Evolutionary conservation across 371 early-diverging fungal species (phyloP), one percentile per base, ranked within the genome.

Genomic region (Blastocladiella emersonii): DNA sequence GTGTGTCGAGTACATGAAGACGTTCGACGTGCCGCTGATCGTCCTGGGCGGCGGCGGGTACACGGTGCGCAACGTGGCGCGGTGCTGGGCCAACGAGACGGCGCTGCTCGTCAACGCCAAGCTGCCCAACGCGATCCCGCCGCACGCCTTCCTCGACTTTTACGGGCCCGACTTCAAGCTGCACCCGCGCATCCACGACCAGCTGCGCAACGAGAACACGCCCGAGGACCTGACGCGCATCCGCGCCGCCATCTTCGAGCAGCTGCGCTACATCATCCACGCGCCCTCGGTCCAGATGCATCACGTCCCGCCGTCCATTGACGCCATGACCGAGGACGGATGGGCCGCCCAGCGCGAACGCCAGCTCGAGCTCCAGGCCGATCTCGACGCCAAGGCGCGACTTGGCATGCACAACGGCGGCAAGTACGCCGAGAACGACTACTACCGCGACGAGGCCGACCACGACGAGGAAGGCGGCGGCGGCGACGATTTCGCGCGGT

Each of bases 251-350:
- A 85, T 98, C n/a, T 72, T 86, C 61, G 98, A 99, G 69, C 92
- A 98, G 62, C 76, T 99, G 61, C 74, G 93, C 64, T 83, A 86
- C 66, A 67, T 98, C 57, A 82, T 89, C 65, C 87, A 86, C 7
- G 95, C 96, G 21, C 99, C 99, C 0, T 90, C 92, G 65, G 95
- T 98, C 35, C 98, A 98, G 73, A 86, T 93, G 78, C 90, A 90
- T 10, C 30, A 51, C 3, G 21, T 23, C 13, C 53, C 53, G 1
- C 45, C 45, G 19, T 12, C 45, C 19, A 15, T 51, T 15, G 53
- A 51, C 23, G 27, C 10, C 30, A 10, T 10, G 53, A 13, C 30
- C 32, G 53, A 51, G 53, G 53, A 44, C 19, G 45, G 45, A 3
- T 8, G 21, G 19, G 45, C 45, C 19, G 45, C 45, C 45, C 10